Base-by-base conservation (phyloP, 2,329 filamentous ascomycete species). In the Xylariomycetidae sp. region DNA sequence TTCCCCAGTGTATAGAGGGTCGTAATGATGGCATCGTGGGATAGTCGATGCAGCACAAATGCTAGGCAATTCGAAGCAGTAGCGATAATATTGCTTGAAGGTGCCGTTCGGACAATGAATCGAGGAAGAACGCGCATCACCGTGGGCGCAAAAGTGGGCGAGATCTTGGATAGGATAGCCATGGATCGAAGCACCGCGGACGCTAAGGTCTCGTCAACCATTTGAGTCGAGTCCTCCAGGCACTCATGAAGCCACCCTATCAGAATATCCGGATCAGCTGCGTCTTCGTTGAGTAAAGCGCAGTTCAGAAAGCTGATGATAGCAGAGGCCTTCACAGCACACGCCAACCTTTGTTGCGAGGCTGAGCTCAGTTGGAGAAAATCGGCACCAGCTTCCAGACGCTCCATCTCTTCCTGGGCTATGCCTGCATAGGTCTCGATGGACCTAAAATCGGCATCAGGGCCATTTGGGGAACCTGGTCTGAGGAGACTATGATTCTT, bases 1-100 rank as follows among this genome's bases (percentile, higher is more conserved):
- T 98, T 98, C 14, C 92, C 92, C n/a, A 98, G 72, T 1, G 88
- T 92, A 62, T 98, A 98, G 8, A 98, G 69, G 1, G 89, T 97
- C 5, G 89, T 94, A 46, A 98, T 97, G 22, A 95, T 77, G 22
- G 88, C 83, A 65, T 98, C 92, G 49, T 94, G 85, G 2, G 92
- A 94, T 10, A 97, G 72, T 50, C 83, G 72, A 46, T 82, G 82
- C 35, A 98, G 67, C 13, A 94, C 80, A 45, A 82, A 83, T 3
- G 89, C 88, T 20, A 98, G 68, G 48, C 85, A 92, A 45, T 80
- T 79, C n/a, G 89, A 88, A 17, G 90, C 90, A 20, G 90, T 73
- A 2, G 71, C 72, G 27, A 92, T 81, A 10, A 80, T 86, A 17
- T 75, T 67, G 12, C 77, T 74, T 36, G 77, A 77, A 22, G 86